Base-by-base conservation (phyloP, 106 monocot genomes). In the Dioscorea dumetorum region DNA sequence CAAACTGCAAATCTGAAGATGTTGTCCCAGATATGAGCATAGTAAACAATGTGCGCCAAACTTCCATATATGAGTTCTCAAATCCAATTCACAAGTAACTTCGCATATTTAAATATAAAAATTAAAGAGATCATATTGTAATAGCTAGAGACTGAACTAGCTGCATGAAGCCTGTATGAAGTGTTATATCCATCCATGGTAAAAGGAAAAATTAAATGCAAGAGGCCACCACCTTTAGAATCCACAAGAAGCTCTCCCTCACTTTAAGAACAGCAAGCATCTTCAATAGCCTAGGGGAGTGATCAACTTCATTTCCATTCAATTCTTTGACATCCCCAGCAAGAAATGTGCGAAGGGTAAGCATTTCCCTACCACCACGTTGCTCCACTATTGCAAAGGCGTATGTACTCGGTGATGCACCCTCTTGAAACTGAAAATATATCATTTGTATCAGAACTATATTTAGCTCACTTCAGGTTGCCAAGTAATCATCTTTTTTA, bases 1-100 rank as follows among this genome's bases (percentile, higher is more conserved):
- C 69, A 99, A 83, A 77, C 90, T 99, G 77, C 93, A 86, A 73
- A 99, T 64, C 99, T 99, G 77, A 68, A 62, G 56, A 10, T 18
- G 0, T 23, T 23, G 22, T 59, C 23, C 20, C 22, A 19, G 60
- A 61, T 24, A 10, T 24, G 60, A 23, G 60, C 5, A 24, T 61
- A 24, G 12, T 24, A 24, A 17, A 51, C 1, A 12, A 12, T 2
- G 4, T 51, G 17, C 51, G 4, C 1, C 0, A 17, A 51, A 4
- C 28, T 28, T 28, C 28, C 28, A 28, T 1, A 51, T 12, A 51
- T 13, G 51, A 51, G 12, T 51, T 51, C 1, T 51, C 1, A 51
- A 13, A 51, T 17, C 1, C 15, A 54, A 8, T 54, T 19, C 12
- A 0, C 54, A 54, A 3, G 54, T 19, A 54, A 15, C 1, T 14